Conservation (phyloP, 345 rosid species). For the Zanthoxylum bungeanum region DNA sequence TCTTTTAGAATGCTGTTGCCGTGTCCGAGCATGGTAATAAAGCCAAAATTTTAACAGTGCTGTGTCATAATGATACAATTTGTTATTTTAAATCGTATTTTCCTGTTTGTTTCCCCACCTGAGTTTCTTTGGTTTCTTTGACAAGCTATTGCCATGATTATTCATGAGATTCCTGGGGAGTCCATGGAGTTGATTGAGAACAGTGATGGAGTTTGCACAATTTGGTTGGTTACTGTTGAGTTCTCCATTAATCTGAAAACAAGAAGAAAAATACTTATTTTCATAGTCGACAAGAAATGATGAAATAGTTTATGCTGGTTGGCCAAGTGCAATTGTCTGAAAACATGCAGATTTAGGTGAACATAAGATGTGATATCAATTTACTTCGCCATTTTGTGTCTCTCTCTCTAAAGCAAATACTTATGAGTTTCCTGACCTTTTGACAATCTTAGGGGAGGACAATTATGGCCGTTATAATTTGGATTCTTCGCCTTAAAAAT, state of each 20-base stretch:
- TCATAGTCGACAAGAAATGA: not conserved
- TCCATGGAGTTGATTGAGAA: not conserved
- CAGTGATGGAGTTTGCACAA: not conserved
- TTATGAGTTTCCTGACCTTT: not conserved
- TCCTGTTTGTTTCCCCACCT: no score
- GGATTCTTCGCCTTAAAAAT: not conserved
- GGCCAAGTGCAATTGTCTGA: not conserved
- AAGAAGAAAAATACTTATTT: not conserved
- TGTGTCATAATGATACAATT: no score
- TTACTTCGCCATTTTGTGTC: not conserved
- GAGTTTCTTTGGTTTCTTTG: not conserved
- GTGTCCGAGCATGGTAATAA: not conserved
- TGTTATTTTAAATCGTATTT: no score
- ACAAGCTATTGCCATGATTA: not conserved
- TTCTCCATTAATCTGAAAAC: not conserved
- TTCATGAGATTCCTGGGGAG: not conserved
- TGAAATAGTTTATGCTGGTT: not conserved
- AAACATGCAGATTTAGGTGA: not conserved
- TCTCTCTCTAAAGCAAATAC: not conserved
- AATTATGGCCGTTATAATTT: not conserved
- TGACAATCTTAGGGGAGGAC: not conserved
- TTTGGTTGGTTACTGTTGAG: not conserved
- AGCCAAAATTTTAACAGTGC: no score
- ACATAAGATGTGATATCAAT: not conserved
- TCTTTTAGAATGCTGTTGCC: not conserved